Evolutionary conservation across 176 grass and related monocot genomes (phyloP).

Genomic region (Cocos nucifera): DNA sequence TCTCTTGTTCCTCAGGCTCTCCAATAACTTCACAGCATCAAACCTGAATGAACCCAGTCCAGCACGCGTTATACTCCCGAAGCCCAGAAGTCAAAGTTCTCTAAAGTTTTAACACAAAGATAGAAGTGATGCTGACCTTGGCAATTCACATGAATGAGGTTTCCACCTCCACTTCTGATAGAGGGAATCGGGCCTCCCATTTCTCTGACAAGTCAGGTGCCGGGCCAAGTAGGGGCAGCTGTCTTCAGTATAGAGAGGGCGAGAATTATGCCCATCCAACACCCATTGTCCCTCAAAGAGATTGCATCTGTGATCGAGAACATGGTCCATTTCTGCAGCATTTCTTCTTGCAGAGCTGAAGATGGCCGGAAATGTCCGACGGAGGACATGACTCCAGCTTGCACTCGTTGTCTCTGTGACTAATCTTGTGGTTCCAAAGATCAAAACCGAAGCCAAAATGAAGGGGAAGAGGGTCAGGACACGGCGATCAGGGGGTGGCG

Average conservation of each 20-base stretch:
- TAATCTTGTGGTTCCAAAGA: not conserved
- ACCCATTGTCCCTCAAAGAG: slow-evolving; percentile 11
- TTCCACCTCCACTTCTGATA: slow-evolving; percentile 23
- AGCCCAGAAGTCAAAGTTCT: too few species aligned
- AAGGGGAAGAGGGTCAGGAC: slow-evolving; percentile 9
- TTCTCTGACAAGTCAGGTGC: slow-evolving; percentile 10
- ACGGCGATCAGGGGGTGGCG: not conserved
- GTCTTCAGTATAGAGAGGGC: slow-evolving; percentile 16
- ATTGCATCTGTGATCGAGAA: not conserved
- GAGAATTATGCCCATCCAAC: slow-evolving; percentile 2
- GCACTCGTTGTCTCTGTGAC: too few species aligned
- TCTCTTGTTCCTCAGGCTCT: slow-evolving; percentile 55
- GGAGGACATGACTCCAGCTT: too few species aligned
- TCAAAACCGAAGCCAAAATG: not conserved
- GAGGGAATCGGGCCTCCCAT: slow-evolving; percentile 13
- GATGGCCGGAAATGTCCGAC: too few species aligned
- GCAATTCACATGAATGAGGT: slow-evolving; percentile 13
- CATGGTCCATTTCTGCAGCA: too few species aligned
- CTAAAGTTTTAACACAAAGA: too few species aligned
- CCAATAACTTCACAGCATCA: slow-evolving; percentile 62
- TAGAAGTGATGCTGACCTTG: not conserved
- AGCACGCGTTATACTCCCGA: too few species aligned
- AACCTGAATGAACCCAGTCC: slow-evolving; percentile 31
- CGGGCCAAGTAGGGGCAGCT: slow-evolving; percentile 18
- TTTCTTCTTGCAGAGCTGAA: too few species aligned